Evolutionary conservation across 306 rosid genomes (phyloP), one percentile per base, ranked within the genome.

Genomic region (Cicer cuneatum): DNA sequence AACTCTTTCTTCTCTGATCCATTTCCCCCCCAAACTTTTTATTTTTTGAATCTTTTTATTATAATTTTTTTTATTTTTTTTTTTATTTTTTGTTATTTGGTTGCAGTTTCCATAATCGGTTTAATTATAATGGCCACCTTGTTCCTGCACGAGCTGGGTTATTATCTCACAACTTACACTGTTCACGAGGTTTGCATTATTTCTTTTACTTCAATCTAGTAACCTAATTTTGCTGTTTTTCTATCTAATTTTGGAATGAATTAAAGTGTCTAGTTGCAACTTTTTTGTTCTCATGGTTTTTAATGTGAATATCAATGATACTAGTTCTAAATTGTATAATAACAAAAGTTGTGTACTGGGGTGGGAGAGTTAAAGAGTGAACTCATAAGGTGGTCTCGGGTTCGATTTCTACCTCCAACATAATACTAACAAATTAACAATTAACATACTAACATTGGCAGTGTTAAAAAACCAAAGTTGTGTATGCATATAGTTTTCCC

Each of bases 101-200:
- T 46, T 80, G 65, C 72, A 93, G 98, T 93, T 62, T 93, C 98
- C 7, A 39, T 89, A 8, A 67, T 93, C 56, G 98, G 98, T 66
- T 67, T 93, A 4, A 68, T 77, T 56, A 88, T 93, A 85, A 93
- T 93, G 94, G 94, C 80, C 24, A 86, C 92, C 35, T 86, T 91
- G 64, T 93, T 93, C 70, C 8, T 91, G 76, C 98, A 93, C 69
- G 98, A 93, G 85, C 89, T 93, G 65, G 86, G 94, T 80, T 93
- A 93, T 80, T 93, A 93, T 83, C 90, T 93, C 41, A 52, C 97
- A 33, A 88, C 92, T 33, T 82, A 87, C 83, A 91, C 97, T 9
- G 90, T 91, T 12, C 98, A 93, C 71, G 87, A 91, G 98, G 98
- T 93, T 82, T 12, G 69, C 13, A 16, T 24, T 76, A 16, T 24